These are phyloP conservation scores for Fusarium agapanthi DNA, from an alignment of 2,329 filamentous ascomycete genomes.

Conservation along the genomic window DNA sequence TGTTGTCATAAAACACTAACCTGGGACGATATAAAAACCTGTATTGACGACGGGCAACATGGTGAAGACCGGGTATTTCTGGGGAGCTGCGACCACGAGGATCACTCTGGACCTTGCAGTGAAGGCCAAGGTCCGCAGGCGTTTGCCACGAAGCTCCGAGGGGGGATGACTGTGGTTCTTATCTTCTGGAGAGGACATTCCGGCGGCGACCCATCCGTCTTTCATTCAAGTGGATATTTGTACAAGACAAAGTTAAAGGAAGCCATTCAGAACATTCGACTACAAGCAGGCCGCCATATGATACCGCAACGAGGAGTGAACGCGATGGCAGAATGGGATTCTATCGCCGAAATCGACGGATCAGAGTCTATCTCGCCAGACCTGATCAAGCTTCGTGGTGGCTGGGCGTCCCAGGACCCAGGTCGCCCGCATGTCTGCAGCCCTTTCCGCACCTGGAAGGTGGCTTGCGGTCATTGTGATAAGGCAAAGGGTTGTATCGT, in stretches of 20 bases:
- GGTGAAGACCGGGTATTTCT: not conserved
- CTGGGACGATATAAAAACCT: not conserved
- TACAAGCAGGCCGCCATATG: not conserved
- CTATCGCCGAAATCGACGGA: not conserved
- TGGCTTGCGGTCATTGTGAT: not conserved
- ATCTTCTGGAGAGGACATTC: not conserved
- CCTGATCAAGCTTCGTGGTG: not conserved
- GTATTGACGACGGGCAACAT: not conserved
- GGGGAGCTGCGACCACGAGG: not conserved
- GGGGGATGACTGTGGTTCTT: not conserved
- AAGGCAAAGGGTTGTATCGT: not conserved
- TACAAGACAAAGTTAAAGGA: fast-evolving
- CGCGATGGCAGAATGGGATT: not conserved
- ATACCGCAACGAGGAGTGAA: not conserved
- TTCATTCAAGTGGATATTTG: not conserved
- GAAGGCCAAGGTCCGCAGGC: not conserved
- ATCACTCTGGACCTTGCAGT: not conserved
- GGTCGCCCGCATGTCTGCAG: not conserved
- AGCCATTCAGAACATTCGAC: not conserved
- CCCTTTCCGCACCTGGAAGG: not conserved
- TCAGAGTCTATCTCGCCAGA: not conserved
- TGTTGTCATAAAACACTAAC: not conserved
- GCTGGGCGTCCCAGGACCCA: not conserved
- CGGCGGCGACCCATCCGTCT: not conserved
- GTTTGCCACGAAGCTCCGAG: not conserved